Percentiles rank a stretch among this genome's conserved stretches.
phyloP scores from a whole-genome alignment of 352 stramenopile species.

The Thraustochytrium striatum region DNA sequence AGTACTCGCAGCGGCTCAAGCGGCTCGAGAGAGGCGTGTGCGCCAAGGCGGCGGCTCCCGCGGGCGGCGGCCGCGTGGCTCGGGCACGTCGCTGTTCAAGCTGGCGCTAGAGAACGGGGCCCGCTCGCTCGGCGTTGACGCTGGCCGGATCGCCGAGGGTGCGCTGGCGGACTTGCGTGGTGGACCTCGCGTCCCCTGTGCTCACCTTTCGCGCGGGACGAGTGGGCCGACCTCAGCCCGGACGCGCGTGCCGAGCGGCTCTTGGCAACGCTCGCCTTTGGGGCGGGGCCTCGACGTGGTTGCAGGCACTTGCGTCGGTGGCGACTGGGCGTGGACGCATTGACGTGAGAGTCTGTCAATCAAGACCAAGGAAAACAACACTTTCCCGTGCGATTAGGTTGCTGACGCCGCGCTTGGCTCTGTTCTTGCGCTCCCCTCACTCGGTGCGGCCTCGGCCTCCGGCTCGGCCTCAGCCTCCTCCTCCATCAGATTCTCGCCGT shows the following conservation, averaged over 20 bases:
- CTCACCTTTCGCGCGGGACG: neutral
- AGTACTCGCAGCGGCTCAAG: conserved; percentile 67
- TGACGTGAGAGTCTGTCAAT: too few relatives aligned
- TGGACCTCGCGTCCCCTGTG: neutral
- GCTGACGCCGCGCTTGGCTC: too few relatives aligned
- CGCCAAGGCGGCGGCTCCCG: conserved; percentile 61
- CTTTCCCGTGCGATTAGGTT: too few relatives aligned
- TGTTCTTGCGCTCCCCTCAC: too few relatives aligned
- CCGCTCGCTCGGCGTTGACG: neutral
- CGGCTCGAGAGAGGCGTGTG: conserved; percentile 66
- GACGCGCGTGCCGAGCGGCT: neutral
- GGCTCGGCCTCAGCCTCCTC: neutral
- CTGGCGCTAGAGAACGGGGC: conserved; percentile 3
- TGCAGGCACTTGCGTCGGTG: neutral
- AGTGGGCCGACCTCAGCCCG: too few relatives aligned
- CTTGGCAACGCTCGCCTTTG: neutral
- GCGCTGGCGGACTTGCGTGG: neutral
- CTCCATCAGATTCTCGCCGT: neutral
- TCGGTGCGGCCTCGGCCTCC: too few relatives aligned
- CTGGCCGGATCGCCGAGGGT: neutral
- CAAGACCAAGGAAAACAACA: too few relatives aligned
- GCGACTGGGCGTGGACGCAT: conserved; percentile 53
- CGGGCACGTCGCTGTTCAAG: neutral
- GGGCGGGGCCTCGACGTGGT: neutral
- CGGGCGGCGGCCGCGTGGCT: conserved; percentile 12